Evolutionary conservation across 352 stramenopile species (phyloP).

Genomic region (Pilasporangium apinafurcum): DNA sequence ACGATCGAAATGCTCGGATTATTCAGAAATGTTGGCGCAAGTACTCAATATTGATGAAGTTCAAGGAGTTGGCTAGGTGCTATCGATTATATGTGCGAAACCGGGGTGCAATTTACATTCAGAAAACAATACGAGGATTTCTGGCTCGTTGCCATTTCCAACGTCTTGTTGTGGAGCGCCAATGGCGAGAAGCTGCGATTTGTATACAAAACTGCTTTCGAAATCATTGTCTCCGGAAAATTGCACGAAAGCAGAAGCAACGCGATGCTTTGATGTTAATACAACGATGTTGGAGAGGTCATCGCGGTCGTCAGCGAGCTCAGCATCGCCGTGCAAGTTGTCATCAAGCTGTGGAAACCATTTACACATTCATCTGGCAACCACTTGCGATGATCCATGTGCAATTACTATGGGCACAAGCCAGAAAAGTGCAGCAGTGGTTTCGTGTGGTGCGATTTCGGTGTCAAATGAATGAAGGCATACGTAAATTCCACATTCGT

Average conservation of each 20-base stretch:
- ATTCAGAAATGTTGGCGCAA: conserved; percentile 23
- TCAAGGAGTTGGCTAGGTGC: conserved; percentile 10
- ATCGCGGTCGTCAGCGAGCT: conserved; percentile 4
- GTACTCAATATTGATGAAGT: conserved; percentile 9
- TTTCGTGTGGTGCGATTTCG: conserved; percentile 6
- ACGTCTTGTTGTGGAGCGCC: conserved; percentile 7
- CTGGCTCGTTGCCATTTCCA: conserved; percentile 9
- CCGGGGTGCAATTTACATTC: conserved; percentile 14
- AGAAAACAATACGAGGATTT: conserved; percentile 9
- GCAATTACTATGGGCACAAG: neutral
- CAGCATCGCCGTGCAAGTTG: conserved; percentile 1
- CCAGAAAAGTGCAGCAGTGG: conserved; percentile 11
- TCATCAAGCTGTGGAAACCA: neutral
- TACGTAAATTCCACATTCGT: neutral
- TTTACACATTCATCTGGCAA: conserved; percentile 4
- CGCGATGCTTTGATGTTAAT: conserved; percentile 1
- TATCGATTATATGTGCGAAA: conserved; percentile 14
- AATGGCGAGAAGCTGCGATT: conserved; percentile 4
- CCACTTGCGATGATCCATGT: neutral
- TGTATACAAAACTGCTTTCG: conserved; percentile 20
- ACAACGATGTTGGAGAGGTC: conserved; percentile 18
- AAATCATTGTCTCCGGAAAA: conserved; percentile 11
- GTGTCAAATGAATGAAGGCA: neutral
- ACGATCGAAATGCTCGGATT: conserved; percentile 4
- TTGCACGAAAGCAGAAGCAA: conserved; percentile 12